Evolutionary conservation across 352 stramenopile species (phyloP), one percentile per base, ranked within the genome.

Genomic region (Phytophthora fragariaefolia): DNA sequence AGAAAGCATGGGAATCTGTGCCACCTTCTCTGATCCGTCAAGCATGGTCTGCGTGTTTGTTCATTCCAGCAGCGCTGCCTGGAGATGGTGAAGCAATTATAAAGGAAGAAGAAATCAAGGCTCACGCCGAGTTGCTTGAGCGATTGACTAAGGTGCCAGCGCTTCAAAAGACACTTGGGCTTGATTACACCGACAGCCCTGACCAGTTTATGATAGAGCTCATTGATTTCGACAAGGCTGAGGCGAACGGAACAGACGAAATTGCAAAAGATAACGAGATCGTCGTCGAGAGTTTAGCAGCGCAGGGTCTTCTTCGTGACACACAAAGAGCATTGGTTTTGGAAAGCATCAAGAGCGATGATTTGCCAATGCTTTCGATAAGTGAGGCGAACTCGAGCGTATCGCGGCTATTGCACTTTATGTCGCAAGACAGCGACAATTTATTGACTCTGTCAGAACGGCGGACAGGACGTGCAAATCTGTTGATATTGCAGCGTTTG

Each of bases 261-360:
- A 36, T 84, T 23, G 63, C 69, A 17, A 82, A 85, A 55, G 80
- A 89, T 49, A 80, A 89, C 46, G 80, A 87, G 51, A 89, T 89
- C 24, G 77, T 89, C 27, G 67, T 89, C 20, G 80, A 86, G 54
- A 89, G 80, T 52, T 64, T 89, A 51, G 81, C 80, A 24, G 58
- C 79, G 2, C 80, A 89, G 27, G 80, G 80, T 0, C 57, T 89
- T 54, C 71, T 89, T 24, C 76, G 80, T 40, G 80, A 89, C 49
- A 58, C 73, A 6, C 63, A 70, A 22, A 73, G 71, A 15, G 47
- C 62, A 13, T 40, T 79, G 48, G 43, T 71, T 27, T 40, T 81
- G 20, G 57, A 82, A 17, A 54, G 53, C 24, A 62, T 71, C 30
- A 73, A 73, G 20, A 61, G 47, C 30, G 74, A 82, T 30, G 52